Base-by-base conservation (phyloP, 805 yeast species). In the Candida pseudofarinosa region DNA sequence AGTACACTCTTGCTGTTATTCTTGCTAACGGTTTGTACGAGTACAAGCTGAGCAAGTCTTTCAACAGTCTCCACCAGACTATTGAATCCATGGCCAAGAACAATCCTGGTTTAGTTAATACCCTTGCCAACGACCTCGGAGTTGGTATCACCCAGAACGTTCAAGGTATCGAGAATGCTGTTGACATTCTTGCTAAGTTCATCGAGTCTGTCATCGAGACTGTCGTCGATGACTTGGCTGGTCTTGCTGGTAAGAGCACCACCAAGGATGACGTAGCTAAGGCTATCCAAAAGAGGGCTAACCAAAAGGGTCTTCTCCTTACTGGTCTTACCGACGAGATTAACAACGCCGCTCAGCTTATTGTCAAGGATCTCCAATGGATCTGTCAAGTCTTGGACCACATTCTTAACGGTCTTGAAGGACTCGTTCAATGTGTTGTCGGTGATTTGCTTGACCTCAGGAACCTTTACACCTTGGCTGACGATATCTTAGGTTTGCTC, bases 1-100 rank as follows among this genome's bases (percentile, higher is more conserved):
- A 40, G 19, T 34, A 19, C 26, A 26, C 26, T 13, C 35, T 37
- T 12, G 41, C 43, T 7, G 30, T 40, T 30, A 19, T 40, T 35
- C 39, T 40, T 30, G 43, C 43, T 4, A 40, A 40, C 36, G 43
- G 43, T 35, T 34, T 40, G 34, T 40, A 34, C 30, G 36, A 40
- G 26, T 37, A 40, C 28, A 40, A 35, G 26, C 19, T 14, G 18
- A 14, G 17, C 16, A 37, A 37, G 6, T 34, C 38, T n/a, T 37
- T 33, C 20, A 7, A 19, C 12, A 17, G 38, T 26, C 38, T 40
- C 16, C 28, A 19, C 6, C 18, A 18, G 7, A 20, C 18, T 8
- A 34, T 40, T 6, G 13, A 35, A 6, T 14, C 33, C 4, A 35
- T 34, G 6, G 30, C 36, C n/a, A 8, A 34, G n/a, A 34, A 18